Conservation (phyloP, 345 rosid species). For the Sonneratia alba region DNA sequence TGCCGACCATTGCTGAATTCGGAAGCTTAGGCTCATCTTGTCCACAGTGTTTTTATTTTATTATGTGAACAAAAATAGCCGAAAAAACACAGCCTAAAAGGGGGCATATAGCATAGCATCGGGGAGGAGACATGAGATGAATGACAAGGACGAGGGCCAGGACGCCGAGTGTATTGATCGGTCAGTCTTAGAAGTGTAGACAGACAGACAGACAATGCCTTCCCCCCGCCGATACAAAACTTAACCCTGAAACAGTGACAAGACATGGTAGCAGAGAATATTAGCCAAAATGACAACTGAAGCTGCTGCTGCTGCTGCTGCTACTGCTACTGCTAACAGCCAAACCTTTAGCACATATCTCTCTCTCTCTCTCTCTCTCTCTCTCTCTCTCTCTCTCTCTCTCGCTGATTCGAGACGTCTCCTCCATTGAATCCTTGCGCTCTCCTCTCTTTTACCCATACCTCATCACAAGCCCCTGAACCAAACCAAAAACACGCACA, state of each 20-base stretch:
- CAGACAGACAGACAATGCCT: not conserved
- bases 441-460: not conserved
- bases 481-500: not conserved
- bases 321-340: not conserved
- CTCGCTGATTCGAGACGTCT: no score
- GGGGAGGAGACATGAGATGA: not conserved
- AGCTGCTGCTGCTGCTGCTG: not conserved
- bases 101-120: not conserved
- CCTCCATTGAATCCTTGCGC: no score
- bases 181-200: not conserved
- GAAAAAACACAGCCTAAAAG: no score
- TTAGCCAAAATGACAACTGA: not conserved
- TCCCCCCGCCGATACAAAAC: not conserved
- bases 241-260: constrained; percentile 3
- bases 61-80: no score
- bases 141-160: no score
- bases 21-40: no score
- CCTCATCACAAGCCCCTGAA: not conserved
- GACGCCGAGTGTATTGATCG: no score
- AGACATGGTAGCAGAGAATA: not conserved
- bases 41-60: no score
- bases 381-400: not conserved
- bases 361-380: not conserved
- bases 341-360: not conserved
- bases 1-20: no score